Evolutionary conservation across 2,329 filamentous ascomycete genomes (phyloP), one percentile per base, ranked within the genome.

Genomic region (Chalaropsis thielavioides): DNA sequence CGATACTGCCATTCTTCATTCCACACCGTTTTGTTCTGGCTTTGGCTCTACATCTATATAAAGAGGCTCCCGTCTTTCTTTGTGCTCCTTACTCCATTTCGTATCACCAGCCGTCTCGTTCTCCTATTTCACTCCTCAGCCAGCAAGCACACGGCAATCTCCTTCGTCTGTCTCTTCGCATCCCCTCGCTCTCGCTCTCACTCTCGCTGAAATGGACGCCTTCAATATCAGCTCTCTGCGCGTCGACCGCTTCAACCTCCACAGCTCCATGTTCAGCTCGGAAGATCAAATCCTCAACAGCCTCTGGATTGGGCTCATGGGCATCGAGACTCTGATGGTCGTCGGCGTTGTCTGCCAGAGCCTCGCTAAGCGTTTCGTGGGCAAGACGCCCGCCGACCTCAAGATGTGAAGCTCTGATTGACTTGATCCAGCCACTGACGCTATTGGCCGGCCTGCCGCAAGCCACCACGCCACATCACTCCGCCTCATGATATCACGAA

Each of bases 261-360:
- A 67, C 40, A 61, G 56, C 56, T 64, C 65, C n/a, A 67, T 67
- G 65, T 71, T 70, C 51, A 72, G 71, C 63, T 69, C 74, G 67
- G 73, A 77, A 66, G 73, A 75, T 65, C 70, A 71, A 62, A 72
- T 79, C 41, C 71, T 80, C 59, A 79, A 80, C 72, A 72, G 73
- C 41, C 69, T 80, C 60, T 80, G 78, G 76, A 73, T 80, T 60
- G 75, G 76, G 49, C 74, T 80, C n/a, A 70, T 80, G 49, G 74
- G 74, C 19, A 69, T 80, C 43, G 77, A 80, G 68, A 74, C 76
- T 19, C 66, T 77, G 54, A 75, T 80, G 73, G 75, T 80, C 2
- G 66, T 77, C 38, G 73, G 74, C 10, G 75, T 79, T 13, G 73
- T 72, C 27, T 68, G 73, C 7, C 71, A 72, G 64, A 66, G 71